Evolutionary conservation across 192 early-diverging fungal genomes (phyloP), one percentile per base, ranked within the genome.

Genomic region (Lobosporangium transversale): DNA sequence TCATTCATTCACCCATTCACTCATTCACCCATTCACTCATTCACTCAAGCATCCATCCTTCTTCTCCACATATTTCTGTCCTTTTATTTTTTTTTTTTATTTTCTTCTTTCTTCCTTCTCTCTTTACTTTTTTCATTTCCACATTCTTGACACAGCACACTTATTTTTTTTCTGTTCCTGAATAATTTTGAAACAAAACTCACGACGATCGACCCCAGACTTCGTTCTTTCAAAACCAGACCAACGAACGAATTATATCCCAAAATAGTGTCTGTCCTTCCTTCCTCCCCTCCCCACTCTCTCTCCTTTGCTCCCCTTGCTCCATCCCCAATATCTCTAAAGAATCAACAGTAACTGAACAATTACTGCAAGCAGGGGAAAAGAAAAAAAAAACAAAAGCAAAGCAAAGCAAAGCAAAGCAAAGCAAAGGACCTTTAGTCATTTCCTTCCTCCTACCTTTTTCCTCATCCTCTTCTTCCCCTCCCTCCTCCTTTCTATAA

Each of bases 401-500:
- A 32, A 2, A n/a, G 6, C 23, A 18, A 20, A 11, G 47, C 45
- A 0, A 49, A 20, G 20, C 49, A 4, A 10, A 36, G 9, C 21
- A 26, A 15, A 1, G 27, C 33, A 20, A 27, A 37, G 27, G 5
- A 49, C 23, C 35, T 57, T 12, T 37, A 23, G 37, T 33, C 43
- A 49, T 35, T 35, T 35, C 65, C 30, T 35, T 26, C 42, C 30
- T 45, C n/a, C 23, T 26, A 17, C 29, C 3, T 43, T 27, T 43
- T 40, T 27, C 37, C 23, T 52, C 50, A 52, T 52, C 50, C 20
- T 52, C 20, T 36, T 37, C 40, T 33, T 35, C 27, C 49, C 29
- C 51, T 53, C 36, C 52, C 50, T 53, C 37, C 32, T n/a, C 36
- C n/a, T 40, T 31, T 53, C 51, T 53, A 29, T 27, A 14, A 5